These are phyloP conservation scores for Funneliformis geosporum DNA, from an alignment of 192 early-diverging fungal genomes.

Conservation along the genomic window DNA sequence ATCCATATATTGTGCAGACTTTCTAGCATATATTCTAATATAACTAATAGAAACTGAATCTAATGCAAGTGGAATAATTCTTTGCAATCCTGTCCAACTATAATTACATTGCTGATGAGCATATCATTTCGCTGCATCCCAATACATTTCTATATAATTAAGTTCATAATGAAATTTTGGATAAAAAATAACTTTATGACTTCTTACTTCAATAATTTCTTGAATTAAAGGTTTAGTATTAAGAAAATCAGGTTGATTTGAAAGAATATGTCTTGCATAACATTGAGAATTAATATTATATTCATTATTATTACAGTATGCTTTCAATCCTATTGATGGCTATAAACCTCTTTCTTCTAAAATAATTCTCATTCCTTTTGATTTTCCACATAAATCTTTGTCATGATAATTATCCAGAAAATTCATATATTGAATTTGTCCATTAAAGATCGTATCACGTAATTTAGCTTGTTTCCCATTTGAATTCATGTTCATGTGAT, in stretches of 20 bases:
- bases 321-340: not conserved
- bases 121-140: constrained; percentile 17
- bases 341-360: constrained; percentile 5
- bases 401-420: not conserved
- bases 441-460: not conserved
- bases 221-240: constrained; percentile 2
- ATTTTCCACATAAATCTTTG: not conserved
- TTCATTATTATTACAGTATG: not conserved
- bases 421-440: not conserved
- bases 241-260: constrained; percentile 12
- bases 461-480: constrained; percentile 25
- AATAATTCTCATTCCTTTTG: constrained; percentile 8
- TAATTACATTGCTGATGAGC: constrained; percentile 17
- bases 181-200: constrained; percentile 24
- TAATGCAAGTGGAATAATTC: constrained; percentile 12
- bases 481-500: too few relatives aligned
- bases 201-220: constrained; percentile 23
- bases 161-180: constrained; percentile 27
- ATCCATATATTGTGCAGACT: too few relatives aligned
- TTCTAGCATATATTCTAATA: too few relatives aligned
- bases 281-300: not conserved
- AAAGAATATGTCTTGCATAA: constrained; percentile 12
- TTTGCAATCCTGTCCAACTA: not conserved
- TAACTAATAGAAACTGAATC: not conserved
- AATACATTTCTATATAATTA: not conserved